Evolutionary conservation across 2,329 filamentous ascomycete genomes (phyloP).

Genomic region (Fusarium humuli): DNA sequence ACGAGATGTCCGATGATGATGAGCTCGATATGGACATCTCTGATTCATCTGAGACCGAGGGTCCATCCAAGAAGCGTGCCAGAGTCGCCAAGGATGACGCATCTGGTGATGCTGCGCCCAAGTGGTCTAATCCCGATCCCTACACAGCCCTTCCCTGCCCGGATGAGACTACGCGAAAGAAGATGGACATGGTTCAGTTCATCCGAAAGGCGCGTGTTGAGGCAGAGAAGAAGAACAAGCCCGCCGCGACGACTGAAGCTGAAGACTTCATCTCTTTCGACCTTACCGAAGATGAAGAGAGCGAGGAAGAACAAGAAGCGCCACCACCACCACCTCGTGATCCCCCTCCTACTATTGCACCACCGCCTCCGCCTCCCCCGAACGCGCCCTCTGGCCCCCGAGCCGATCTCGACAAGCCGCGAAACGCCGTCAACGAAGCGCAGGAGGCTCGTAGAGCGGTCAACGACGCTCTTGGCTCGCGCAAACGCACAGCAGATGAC

Average conservation of each 20-base stretch:
- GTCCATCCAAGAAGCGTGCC: slow-evolving; percentile 54
- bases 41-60: slow-evolving; percentile 52
- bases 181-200: slow-evolving; percentile 87
- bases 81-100: slow-evolving; percentile 47
- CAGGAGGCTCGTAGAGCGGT: slow-evolving; percentile 45
- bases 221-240: slow-evolving; percentile 58
- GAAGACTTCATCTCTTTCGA: slow-evolving; percentile 94
- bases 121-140: slow-evolving; percentile 96
- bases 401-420: slow-evolving; percentile 27
- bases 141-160: slow-evolving; percentile 88
- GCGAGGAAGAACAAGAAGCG: slow-evolving; percentile 40
- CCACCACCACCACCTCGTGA: slow-evolving; percentile 29
- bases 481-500: slow-evolving; percentile 81
- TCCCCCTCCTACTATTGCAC: slow-evolving; percentile 4
- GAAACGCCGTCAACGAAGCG: slow-evolving; percentile 2
- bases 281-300: slow-evolving; percentile 68
- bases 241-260: slow-evolving; percentile 64
- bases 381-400: slow-evolving; percentile 41
- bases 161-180: slow-evolving; percentile 78
- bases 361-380: slow-evolving; percentile 31
- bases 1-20: slow-evolving; percentile 71
- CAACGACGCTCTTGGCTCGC: slow-evolving; percentile 66
- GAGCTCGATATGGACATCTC: slow-evolving; percentile 75
- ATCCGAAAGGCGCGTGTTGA: slow-evolving; percentile 89
- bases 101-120: slow-evolving; percentile 67